Conservation (phyloP, 331 rosid genomes). For the Spiraea crenata region DNA sequence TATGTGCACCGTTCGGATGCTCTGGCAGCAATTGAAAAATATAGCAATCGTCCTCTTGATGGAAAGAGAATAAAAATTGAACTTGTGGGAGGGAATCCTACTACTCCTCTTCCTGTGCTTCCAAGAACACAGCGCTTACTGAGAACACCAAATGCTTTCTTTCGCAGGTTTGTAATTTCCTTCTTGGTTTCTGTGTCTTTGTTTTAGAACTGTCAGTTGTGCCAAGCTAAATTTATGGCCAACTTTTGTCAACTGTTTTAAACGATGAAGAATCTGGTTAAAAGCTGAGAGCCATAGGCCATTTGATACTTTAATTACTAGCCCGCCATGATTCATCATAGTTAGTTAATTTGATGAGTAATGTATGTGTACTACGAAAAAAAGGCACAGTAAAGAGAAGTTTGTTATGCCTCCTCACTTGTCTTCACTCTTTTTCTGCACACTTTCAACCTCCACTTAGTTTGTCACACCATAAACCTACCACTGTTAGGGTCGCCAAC, state of each 20-base stretch:
- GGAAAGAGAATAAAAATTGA: constrained; percentile 58
- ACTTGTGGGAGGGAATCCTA: constrained; percentile 44
- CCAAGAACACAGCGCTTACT: constrained; percentile 16
- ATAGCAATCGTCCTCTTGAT: constrained; percentile 55
- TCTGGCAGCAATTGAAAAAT: constrained; percentile 48
- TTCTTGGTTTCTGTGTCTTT: not conserved
- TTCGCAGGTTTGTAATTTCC: constrained; percentile 32
- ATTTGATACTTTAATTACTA: not conserved
- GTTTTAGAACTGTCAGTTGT: not conserved
- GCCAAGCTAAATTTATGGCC: not conserved
- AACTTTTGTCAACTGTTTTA: not conserved
- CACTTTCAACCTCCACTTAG: not conserved
- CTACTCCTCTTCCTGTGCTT: constrained; percentile 21
- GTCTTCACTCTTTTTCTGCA: not conserved
- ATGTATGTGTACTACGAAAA: not conserved
- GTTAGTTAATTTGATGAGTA: not conserved
- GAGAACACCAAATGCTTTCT: constrained; percentile 32
- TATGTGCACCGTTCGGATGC: constrained; percentile 47
- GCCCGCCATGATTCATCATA: not conserved
- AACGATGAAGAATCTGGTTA: not conserved
- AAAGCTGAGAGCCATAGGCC: too few relatives aligned
- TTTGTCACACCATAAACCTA: not conserved
- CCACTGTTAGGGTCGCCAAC: not conserved
- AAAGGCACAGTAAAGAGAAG: not conserved
- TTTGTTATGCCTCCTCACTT: not conserved